These are phyloP conservation scores for Aspergillus fumigatus DNA, from an alignment of 2,329 filamentous ascomycete species.

Conservation along the genomic window DNA sequence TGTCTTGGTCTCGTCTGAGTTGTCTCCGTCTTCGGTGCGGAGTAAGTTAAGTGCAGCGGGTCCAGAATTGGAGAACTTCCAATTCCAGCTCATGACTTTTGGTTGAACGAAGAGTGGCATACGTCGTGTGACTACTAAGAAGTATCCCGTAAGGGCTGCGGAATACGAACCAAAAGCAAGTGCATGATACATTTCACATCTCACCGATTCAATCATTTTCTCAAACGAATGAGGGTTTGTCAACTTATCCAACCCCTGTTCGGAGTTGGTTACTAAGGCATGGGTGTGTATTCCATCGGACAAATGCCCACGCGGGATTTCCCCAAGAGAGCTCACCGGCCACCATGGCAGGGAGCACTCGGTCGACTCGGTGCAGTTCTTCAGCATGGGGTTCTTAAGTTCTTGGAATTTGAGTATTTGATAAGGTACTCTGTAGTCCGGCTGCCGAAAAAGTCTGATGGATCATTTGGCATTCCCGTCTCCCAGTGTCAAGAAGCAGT, in stretches of 20 bases:
- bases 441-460: too few relatives aligned
- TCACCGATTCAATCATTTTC: not conserved
- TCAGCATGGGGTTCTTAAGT: not conserved
- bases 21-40: not conserved
- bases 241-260: not conserved
- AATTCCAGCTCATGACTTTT: not conserved
- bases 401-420: too few relatives aligned
- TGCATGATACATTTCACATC: not conserved
- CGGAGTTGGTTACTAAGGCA: not conserved
- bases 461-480: too few relatives aligned
- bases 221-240: not conserved
- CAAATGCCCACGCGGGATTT: not conserved
- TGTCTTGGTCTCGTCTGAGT: not conserved
- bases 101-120: not conserved
- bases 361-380: not conserved
- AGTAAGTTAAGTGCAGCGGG: not conserved
- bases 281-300: not conserved
- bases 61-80: not conserved
- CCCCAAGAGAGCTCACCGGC: not conserved
- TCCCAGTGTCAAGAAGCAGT: too few relatives aligned
- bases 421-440: too few relatives aligned
- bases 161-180: not conserved
- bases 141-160: not conserved
- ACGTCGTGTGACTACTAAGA: not conserved
- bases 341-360: not conserved